Percentiles rank a stretch among this genome's conserved stretches.
Conservation (phyloP, 805 yeast genomes). For the Priceomyces fermenticarens region DNA sequence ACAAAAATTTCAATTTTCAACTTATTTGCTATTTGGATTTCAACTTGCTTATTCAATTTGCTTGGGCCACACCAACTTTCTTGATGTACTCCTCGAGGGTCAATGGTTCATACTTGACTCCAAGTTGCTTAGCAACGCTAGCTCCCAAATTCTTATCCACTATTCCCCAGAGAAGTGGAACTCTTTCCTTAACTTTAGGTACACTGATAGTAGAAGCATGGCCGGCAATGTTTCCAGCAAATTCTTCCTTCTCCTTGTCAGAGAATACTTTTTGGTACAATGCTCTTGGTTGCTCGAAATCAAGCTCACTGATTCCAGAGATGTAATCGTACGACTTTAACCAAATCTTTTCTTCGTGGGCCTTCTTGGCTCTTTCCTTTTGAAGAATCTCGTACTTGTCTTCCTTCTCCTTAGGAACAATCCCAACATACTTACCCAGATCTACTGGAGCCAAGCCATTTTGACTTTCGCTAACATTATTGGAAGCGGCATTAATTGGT, state of each 20-base stretch:
- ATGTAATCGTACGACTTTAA: conserved; percentile 33
- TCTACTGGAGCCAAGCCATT: conserved; percentile 20
- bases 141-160: conserved; percentile 39
- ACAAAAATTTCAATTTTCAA: no score
- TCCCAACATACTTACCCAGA: conserved; percentile 27
- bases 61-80: conserved; percentile 19
- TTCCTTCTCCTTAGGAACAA: conserved; percentile 23
- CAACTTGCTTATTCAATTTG: conserved; percentile 3
- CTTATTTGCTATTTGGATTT: no score
- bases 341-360: conserved; percentile 37
- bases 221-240: conserved; percentile 36
- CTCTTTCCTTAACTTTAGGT: conserved; percentile 29
- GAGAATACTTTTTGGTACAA: conserved; percentile 38
- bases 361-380: conserved; percentile 22
- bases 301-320: conserved; percentile 41
- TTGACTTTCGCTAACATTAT: conserved; percentile 13
- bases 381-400: conserved; percentile 25
- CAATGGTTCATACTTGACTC: conserved; percentile 31
- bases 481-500: conserved; percentile 26
- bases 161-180: conserved; percentile 42
- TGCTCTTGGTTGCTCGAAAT: conserved; percentile 46
- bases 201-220: conserved; percentile 33
- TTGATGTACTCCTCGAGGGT: conserved; percentile 31
- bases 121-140: conserved; percentile 39
- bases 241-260: conserved; percentile 26